Conservation (phyloP, 768 basidiomycete species). For the Mrakia gelida region DNA sequence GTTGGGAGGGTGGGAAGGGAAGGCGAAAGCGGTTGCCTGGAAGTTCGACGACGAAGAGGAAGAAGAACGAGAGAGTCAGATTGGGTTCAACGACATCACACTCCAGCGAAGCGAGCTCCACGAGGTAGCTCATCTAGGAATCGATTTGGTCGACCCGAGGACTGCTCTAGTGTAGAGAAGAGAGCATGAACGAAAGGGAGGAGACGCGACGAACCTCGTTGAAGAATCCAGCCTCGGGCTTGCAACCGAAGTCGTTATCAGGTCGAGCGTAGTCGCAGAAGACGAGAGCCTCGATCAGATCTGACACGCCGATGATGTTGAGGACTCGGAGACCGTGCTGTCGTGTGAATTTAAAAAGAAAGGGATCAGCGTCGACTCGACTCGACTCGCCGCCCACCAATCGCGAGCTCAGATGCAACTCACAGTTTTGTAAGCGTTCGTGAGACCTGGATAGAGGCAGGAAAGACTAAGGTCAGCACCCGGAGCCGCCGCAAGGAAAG, state of each 20-base stretch:
- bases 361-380: not conserved
- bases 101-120: too few relatives aligned
- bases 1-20: not conserved
- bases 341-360: too few relatives aligned
- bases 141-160: too few relatives aligned
- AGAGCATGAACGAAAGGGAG: conserved; percentile 18
- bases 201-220: conserved; percentile 49
- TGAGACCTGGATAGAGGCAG: conserved; percentile 40
- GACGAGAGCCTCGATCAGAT: conserved; percentile 67
- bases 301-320: conserved; percentile 63
- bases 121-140: too few relatives aligned
- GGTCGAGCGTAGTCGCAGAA: conserved; percentile 69
- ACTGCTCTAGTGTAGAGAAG: too few relatives aligned
- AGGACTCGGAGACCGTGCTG: conserved; percentile 81
- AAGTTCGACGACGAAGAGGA: not conserved
- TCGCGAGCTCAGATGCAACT: conserved; percentile 32
- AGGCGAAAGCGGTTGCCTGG: conserved; percentile 18
- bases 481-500: too few relatives aligned
- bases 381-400: too few relatives aligned
- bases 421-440: conserved; percentile 76
- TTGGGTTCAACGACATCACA: too few relatives aligned
- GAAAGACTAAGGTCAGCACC: not conserved
- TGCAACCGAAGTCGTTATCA: conserved; percentile 60
- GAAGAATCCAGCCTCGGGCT: conserved; percentile 73
- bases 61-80: not conserved